Base-by-base conservation (phyloP, 805 yeast genomes). In the Wickerhamiella vanderwaltii region DNA sequence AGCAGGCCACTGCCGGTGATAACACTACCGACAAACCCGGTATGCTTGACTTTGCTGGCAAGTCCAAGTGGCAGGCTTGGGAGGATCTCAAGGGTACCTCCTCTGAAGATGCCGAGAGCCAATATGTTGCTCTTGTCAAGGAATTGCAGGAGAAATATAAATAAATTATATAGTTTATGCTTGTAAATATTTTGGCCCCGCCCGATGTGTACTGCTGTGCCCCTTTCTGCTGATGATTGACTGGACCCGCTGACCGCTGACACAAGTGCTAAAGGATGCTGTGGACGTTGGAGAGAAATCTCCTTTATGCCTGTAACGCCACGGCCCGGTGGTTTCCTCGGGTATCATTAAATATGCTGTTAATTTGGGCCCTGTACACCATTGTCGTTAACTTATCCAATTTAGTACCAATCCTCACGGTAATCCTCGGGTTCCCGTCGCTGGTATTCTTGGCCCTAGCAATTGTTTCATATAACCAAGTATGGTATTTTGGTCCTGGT, bases 11-110 rank as follows among this genome's bases (percentile, higher is more conserved):
- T 26, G 80, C 79, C 44, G 98, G 98, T 51, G 98, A 91, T 72
- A 85, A 85, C 73, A 63, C 59, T 53, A 81, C 94, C 48, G 68
- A 71, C 43, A 83, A 84, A 68, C 98, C 98, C 42, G 91, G 95
- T 49, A 65, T 82, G 46, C 84, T 91, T 62, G 94, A 86, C 66
- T 72, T 91, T 67, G 85, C 81, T 68, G 96, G 88, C 53, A 86
- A 93, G 66, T 82, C 83, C 74, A 91, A 91, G 72, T 91, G 97
- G 97, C 88, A 87, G 60, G 73, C 97, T 6, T 91, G 97, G 97
- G 79, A 79, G 56, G 77, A 76, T 54, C 67, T 79, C 57, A 80
- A 57, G 68, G 98, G 98, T 45, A 73, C 73, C 47, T 64, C 85
- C 30, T 82, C 81, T 64, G 94, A 75, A 53, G 96, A 85, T 26